Percentiles rank a stretch among this genome's conserved stretches.
phyloP scores from a whole-genome alignment of 1,284 basidiomycete genomes.

The Pseudozyma flocculosa region DNA sequence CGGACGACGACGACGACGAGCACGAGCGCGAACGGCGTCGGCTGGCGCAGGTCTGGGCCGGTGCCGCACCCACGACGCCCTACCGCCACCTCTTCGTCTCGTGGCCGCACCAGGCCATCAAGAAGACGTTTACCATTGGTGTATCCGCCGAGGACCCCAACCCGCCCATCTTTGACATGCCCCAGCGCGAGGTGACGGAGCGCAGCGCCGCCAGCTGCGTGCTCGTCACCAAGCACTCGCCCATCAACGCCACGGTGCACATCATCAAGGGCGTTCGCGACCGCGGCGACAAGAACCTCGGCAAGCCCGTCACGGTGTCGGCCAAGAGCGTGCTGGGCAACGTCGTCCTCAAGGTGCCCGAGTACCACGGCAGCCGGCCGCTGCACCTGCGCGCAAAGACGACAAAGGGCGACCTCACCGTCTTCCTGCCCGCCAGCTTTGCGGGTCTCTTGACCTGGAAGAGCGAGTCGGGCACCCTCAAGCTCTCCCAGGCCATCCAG shows the following conservation, averaged over 20 bases:
- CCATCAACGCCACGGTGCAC: slow-evolving; percentile 36
- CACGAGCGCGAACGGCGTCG: slow-evolving; percentile 16
- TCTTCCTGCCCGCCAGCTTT: slow-evolving; percentile 39
- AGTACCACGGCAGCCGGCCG: slow-evolving; percentile 32
- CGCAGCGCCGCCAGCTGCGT: slow-evolving; percentile 26
- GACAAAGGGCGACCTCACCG: slow-evolving; percentile 29
- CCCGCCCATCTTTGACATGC: slow-evolving; percentile 44
- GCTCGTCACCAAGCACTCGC: slow-evolving; percentile 25
- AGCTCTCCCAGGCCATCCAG: slow-evolving; percentile 28
- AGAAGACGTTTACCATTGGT: slow-evolving; percentile 40
- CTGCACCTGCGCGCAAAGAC: slow-evolving; percentile 38
- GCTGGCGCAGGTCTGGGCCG: slow-evolving; percentile 14
- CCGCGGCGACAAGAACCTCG: background rate
- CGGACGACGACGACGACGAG: slow-evolving; percentile 2
- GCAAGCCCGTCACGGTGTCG: slow-evolving; percentile 24
- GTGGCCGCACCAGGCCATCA: slow-evolving; percentile 45
- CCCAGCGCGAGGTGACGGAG: slow-evolving; percentile 8
- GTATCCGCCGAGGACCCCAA: slow-evolving; percentile 24
- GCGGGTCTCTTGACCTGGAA: slow-evolving; percentile 44
- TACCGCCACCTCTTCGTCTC: slow-evolving; percentile 43
- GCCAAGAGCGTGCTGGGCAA: slow-evolving; percentile 24
- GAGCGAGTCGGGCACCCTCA: slow-evolving; percentile 38
- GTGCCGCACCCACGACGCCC: slow-evolving; percentile 2
- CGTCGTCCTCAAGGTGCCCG: slow-evolving; percentile 24
- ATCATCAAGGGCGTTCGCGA: slow-evolving; percentile 16